These are phyloP conservation scores for Neofusicoccum cordaticola DNA, from an alignment of 2,329 filamentous ascomycete genomes.

Conservation along the genomic window DNA sequence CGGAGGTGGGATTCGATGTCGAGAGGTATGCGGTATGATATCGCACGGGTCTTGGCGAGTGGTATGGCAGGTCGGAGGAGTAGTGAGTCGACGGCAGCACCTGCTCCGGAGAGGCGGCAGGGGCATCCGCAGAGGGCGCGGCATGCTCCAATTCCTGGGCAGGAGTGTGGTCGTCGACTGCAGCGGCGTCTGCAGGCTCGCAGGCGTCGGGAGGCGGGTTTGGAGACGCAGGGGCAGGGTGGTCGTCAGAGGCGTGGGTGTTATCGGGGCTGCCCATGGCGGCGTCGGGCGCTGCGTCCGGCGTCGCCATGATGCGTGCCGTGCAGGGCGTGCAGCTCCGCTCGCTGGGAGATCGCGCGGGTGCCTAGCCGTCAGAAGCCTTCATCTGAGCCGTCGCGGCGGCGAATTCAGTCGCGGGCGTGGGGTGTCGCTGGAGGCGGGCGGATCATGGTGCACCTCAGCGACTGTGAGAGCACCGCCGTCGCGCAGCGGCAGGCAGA, in stretches of 20 bases:
- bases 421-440: slow-evolving; percentile 19
- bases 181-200: background rate
- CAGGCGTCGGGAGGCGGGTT: background rate
- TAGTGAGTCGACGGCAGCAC: slow-evolving; percentile 22
- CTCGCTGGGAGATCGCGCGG: slow-evolving; percentile 6
- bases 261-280: background rate
- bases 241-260: background rate
- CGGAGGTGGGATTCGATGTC: slow-evolving; percentile 29
- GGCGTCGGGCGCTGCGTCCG: slow-evolving; percentile 8
- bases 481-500: slow-evolving; percentile 4
- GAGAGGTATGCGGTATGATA: slow-evolving; percentile 32
- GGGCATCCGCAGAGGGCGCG: background rate
- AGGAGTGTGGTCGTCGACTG: background rate
- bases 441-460: slow-evolving; percentile 30
- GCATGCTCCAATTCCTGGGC: slow-evolving; percentile 1
- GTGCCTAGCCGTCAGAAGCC: slow-evolving; percentile 1
- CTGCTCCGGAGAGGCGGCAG: slow-evolving; percentile 16
- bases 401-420: slow-evolving; percentile 13
- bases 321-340: background rate
- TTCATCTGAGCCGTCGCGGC: slow-evolving; percentile 14
- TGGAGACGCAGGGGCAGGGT: background rate
- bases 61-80: slow-evolving; percentile 35
- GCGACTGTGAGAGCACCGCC: slow-evolving; percentile 18
- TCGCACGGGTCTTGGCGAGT: slow-evolving; percentile 38
- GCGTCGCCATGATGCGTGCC: slow-evolving; percentile 12